Base-by-base conservation (phyloP, 495 filamentous ascomycete species). In the Terfezia boudieri region DNA sequence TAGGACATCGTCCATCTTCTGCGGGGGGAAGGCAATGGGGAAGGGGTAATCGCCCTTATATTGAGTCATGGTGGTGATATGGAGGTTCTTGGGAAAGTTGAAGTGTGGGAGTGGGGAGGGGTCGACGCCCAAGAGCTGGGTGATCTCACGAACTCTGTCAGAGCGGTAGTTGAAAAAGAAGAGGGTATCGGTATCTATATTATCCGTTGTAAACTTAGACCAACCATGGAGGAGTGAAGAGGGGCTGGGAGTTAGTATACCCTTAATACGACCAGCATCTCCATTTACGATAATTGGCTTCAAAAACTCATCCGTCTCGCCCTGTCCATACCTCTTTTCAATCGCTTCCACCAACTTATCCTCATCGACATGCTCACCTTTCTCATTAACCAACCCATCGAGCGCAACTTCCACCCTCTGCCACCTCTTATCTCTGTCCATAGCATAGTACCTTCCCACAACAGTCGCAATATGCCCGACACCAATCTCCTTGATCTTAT, bases 161-260 rank as follows among this genome's bases (percentile, higher is more conserved):
- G 90, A 95, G 61, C 90, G 89, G 77, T 98, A 98, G 78, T 98
- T 98, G 83, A 98, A 98, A 79, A 95, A 95, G 76, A 98, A 95
- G 62, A 94, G 78, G 50, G 85, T 89, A 64, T 98, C 90, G 58
- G 80, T 76, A 65, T 95, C 85, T 86, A 16, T 32, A 36, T 50
- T 57, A 58, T 69, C 57, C 59, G 61, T 57, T 37, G 22, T 4
- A n/a, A 10, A 4, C 20, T 7, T 26, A 32, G 26, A 32, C 26
- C 26, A 32, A 7, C 26, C 26, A 32, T 32, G 26, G 4, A 32
- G 26, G 26, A 9, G 11, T 20, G 20, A 2, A 20, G 3, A 20
- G n/a, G 10, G 37, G 50, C n/a, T 38, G 17, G 55, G 35, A 9
- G 3, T 14, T 14, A 46, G 3, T 73, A 20, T 68, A 83, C 83